A percentile compares a stretch with the other conserved stretches of the same genome.
These are phyloP conservation scores for Solanum hybrid DNA, from an alignment of 305 asterid species.

Conservation along the genomic window DNA sequence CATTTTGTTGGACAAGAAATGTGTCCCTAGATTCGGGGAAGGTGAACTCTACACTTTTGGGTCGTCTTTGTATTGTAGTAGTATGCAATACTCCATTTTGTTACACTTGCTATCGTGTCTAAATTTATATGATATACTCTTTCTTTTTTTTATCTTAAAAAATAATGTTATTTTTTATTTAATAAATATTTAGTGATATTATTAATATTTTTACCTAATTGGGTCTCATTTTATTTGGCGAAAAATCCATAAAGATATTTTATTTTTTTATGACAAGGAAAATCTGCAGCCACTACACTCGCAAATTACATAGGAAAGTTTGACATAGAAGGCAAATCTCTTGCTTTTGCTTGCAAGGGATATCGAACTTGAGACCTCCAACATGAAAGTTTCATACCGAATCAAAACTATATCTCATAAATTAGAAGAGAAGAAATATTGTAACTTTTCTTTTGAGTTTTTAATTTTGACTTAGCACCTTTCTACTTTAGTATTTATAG, in stretches of 20 bases:
- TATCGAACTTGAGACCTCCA: too few species aligned
- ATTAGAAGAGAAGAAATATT: too few species aligned
- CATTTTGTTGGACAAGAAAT: background rate
- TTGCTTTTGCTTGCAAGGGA: accelerated
- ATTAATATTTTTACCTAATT: too few species aligned
- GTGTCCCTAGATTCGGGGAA: background rate
- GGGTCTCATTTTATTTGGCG: background rate
- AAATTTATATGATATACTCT: too few species aligned
- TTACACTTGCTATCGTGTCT: background rate
- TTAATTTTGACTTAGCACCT: too few species aligned
- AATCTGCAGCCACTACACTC: accelerated
- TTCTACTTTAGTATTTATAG: too few species aligned
- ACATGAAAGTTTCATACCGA: background rate
- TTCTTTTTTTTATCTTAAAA: too few species aligned
- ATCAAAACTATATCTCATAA: background rate
- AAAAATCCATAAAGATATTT: too few species aligned
- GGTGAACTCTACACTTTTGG: background rate
- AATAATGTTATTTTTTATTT: too few species aligned
- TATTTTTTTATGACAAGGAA: too few species aligned
- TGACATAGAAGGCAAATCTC: background rate
- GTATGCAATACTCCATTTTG: too few species aligned
- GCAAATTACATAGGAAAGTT: background rate
- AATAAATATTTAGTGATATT: background rate
- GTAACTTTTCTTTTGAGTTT: too few species aligned
- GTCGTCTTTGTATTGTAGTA: background rate